phyloP scores from a whole-genome alignment of 176 grass and related monocot species.

The maize (Zea mays) region DNA sequence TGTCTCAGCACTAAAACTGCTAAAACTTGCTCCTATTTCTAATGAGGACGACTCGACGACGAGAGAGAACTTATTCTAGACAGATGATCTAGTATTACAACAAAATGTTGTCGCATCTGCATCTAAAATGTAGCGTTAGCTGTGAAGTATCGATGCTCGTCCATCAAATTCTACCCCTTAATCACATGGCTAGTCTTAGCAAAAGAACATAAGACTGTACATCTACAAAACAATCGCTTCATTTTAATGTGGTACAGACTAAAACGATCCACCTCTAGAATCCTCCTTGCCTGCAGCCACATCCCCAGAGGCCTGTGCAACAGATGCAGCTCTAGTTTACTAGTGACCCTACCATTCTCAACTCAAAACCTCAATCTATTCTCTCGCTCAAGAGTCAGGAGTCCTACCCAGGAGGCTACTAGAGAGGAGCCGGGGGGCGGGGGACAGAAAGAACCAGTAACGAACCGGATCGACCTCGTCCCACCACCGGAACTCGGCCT shows the following conservation, averaged over 20 bases:
- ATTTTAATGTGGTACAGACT: not conserved
- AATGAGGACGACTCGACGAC: not conserved
- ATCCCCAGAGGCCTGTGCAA: not conserved
- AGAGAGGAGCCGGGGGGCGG: not conserved
- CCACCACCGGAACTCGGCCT: conserved; percentile 95
- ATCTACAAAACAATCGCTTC: not conserved
- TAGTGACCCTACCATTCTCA: not conserved
- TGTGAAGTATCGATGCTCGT: not conserved
- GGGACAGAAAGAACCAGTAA: not conserved
- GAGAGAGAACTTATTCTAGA: not conserved
- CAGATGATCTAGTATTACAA: not conserved
- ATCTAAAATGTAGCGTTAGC: not conserved
- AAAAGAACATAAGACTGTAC: not conserved
- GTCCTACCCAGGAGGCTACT: not conserved
- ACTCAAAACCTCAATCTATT: not conserved
- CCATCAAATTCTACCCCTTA: not conserved
- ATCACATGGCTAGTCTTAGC: not conserved
- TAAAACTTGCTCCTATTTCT: not conserved
- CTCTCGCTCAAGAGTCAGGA: not conserved
- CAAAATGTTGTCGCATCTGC: not conserved
- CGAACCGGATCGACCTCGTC: conserved; percentile 83
- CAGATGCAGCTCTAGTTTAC: not conserved
- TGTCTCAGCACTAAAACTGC: not conserved
- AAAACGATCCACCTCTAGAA: not conserved
- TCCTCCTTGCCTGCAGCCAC: not conserved